phyloP scores from a whole-genome alignment of 371 early-diverging fungal species.

The Actinomortierella ambigua region DNA sequence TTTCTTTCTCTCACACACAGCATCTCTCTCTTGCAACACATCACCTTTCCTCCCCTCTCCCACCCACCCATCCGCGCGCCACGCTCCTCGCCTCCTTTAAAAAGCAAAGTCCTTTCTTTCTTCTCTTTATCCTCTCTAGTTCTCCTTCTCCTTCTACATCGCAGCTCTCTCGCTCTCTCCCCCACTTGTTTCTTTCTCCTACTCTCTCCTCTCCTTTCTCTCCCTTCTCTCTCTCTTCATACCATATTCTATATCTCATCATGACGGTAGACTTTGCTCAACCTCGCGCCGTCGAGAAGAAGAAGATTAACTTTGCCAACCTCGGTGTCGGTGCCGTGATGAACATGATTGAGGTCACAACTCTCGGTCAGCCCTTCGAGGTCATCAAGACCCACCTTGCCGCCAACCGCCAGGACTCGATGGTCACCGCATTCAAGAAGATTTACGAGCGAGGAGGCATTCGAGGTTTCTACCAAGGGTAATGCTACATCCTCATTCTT shows the following conservation, averaged over 20 bases:
- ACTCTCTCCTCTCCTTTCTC: background rate
- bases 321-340: conserved; percentile 50
- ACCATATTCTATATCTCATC: background rate
- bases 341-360: conserved; percentile 86
- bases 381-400: conserved; percentile 90
- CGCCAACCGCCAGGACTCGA: conserved; percentile 80
- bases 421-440: conserved; percentile 62
- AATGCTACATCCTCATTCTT: too few species aligned
- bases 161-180: background rate
- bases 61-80: too few species aligned
- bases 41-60: too few species aligned
- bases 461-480: conserved; percentile 83
- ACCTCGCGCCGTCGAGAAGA: conserved; percentile 20
- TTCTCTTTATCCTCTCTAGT: conserved; percentile 1
- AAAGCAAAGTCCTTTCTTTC: background rate
- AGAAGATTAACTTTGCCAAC: conserved; percentile 45
- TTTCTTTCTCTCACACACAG: background rate
- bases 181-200: background rate
- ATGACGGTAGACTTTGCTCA: conserved; percentile 32
- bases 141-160: conserved; percentile 3
- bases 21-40: too few species aligned
- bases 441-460: conserved; percentile 83
- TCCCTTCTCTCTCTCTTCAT: background rate
- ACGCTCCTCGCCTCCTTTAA: too few species aligned
- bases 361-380: conserved; percentile 91